phyloP scores from a whole-genome alignment of 1,139 yeast genomes.

The Kodamaea sp. region DNA sequence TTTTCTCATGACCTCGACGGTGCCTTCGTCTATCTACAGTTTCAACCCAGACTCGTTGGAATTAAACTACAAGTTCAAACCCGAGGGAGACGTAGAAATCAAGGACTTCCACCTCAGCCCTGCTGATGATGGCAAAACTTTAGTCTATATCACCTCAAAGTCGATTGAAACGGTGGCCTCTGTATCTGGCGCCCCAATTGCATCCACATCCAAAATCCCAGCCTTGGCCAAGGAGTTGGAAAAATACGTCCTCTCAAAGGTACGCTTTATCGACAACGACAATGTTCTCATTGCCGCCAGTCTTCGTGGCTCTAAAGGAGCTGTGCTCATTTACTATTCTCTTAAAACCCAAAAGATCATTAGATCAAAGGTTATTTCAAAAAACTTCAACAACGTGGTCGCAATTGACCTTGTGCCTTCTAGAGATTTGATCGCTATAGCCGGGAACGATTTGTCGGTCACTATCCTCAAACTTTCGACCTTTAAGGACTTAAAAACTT shows the following conservation, averaged over 20 bases:
- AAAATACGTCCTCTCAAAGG: constrained; percentile 51
- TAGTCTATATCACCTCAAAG: constrained; percentile 58
- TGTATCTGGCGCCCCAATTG: constrained; percentile 42
- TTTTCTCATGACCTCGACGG: constrained; percentile 61
- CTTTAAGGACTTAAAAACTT: constrained; percentile 50
- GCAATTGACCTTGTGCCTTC: constrained; percentile 57
- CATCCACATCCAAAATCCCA: constrained; percentile 27
- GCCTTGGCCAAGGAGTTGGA: constrained; percentile 28
- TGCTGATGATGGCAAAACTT: constrained; percentile 47
- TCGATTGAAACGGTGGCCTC: constrained; percentile 56
- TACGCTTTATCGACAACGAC: constrained; percentile 57
- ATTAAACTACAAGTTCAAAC: constrained; percentile 36
- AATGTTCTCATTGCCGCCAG: constrained; percentile 60
- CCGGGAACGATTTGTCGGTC: constrained; percentile 76
- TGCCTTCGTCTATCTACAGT: constrained; percentile 59
- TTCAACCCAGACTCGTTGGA: constrained; percentile 59
- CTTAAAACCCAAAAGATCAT: constrained; percentile 43
- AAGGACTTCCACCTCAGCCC: constrained; percentile 37
- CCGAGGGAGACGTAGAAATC: constrained; percentile 33
- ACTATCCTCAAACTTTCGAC: constrained; percentile 52
- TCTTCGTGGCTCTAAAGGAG: constrained; percentile 40
- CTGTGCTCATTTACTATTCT: constrained; percentile 43
- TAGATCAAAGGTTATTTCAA: constrained; percentile 47
- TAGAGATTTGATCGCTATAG: constrained; percentile 61
- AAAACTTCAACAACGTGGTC: constrained; percentile 64